phyloP scores from a whole-genome alignment of 306 rosid genomes.

The Lagenaria siceraria region DNA sequence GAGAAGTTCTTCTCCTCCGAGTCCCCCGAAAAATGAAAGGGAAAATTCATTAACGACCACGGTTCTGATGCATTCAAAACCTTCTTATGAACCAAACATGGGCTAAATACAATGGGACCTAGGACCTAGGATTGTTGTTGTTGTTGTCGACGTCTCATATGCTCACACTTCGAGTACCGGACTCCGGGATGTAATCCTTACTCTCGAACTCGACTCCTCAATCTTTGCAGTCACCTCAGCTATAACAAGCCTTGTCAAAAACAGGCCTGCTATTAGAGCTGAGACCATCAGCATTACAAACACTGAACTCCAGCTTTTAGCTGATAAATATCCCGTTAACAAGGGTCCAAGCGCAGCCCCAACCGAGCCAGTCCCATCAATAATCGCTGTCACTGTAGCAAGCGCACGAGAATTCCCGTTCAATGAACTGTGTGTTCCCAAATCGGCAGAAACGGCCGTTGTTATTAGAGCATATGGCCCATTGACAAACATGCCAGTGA shows the following conservation, averaged over 20 bases:
- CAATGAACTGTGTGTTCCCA: slow-evolving; percentile 89
- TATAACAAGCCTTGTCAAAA: slow-evolving; percentile 72
- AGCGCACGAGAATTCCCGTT: slow-evolving; percentile 78
- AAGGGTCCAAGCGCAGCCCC: slow-evolving; percentile 97
- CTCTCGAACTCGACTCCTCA: slow-evolving; percentile 42
- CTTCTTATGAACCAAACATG: background rate
- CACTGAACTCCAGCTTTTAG: slow-evolving; percentile 72
- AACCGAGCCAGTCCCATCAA: slow-evolving; percentile 91
- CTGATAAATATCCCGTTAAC: slow-evolving; percentile 78
- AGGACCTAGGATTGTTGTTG: background rate
- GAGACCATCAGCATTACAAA: slow-evolving; percentile 88
- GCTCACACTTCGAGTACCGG: slow-evolving; percentile 28
- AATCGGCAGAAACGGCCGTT: slow-evolving; percentile 93
- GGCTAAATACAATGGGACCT: slow-evolving; percentile 1
- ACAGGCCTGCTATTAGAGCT: slow-evolving; percentile 79
- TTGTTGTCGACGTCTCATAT: background rate
- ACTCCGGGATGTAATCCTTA: slow-evolving; percentile 17
- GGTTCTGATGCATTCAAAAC: slow-evolving; percentile 2
- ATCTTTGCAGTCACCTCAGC: slow-evolving; percentile 69
- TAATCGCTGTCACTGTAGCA: slow-evolving; percentile 91
- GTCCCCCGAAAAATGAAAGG: background rate
- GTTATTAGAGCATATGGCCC: slow-evolving; percentile 98
- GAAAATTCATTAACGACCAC: background rate
- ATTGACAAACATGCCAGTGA: slow-evolving; percentile 87
- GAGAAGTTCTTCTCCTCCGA: background rate